phyloP scores from a whole-genome alignment of 2,329 filamentous ascomycete genomes.

The Hansfordia pulvinata region DNA sequence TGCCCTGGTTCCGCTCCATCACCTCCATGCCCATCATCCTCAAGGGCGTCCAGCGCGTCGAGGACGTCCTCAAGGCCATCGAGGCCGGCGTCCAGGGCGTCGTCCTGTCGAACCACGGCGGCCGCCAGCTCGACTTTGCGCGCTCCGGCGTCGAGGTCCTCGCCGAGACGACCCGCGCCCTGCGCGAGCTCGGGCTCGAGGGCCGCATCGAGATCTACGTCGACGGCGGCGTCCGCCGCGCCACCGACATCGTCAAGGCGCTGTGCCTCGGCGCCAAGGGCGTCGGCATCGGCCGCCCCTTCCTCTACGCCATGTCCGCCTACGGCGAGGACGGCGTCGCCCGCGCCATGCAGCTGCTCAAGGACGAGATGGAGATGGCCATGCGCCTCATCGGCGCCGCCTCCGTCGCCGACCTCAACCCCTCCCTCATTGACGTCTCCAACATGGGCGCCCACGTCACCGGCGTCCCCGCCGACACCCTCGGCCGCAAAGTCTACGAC shows the following conservation, averaged over 20 bases:
- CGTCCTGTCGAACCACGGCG: constrained; percentile 91
- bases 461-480: constrained; percentile 31
- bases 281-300: constrained; percentile 87
- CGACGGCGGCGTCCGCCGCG: constrained; percentile 80
- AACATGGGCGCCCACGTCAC: constrained; percentile 45
- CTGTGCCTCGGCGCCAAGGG: constrained; percentile 83
- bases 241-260: constrained; percentile 91
- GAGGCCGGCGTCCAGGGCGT: constrained; percentile 76
- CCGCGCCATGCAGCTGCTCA: constrained; percentile 80
- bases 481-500: constrained; percentile 38
- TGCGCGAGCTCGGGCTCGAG: constrained; percentile 60
- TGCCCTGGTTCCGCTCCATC: constrained; percentile 81
- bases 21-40: constrained; percentile 92
- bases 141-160: constrained; percentile 82
- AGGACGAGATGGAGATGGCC: constrained; percentile 98
- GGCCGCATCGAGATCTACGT: constrained; percentile 76
- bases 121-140: constrained; percentile 84
- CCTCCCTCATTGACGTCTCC: constrained; percentile 65
- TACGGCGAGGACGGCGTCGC: constrained; percentile 83
- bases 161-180: constrained; percentile 82
- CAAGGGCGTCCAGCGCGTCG: constrained; percentile 92
- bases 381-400: constrained; percentile 85
- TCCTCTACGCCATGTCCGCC: constrained; percentile 89
- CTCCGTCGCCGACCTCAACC: constrained; percentile 63
- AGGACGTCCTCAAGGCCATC: constrained; percentile 82